Base-by-base conservation (phyloP, 164 flowering plant species). In the Taxillus chinensis region DNA sequence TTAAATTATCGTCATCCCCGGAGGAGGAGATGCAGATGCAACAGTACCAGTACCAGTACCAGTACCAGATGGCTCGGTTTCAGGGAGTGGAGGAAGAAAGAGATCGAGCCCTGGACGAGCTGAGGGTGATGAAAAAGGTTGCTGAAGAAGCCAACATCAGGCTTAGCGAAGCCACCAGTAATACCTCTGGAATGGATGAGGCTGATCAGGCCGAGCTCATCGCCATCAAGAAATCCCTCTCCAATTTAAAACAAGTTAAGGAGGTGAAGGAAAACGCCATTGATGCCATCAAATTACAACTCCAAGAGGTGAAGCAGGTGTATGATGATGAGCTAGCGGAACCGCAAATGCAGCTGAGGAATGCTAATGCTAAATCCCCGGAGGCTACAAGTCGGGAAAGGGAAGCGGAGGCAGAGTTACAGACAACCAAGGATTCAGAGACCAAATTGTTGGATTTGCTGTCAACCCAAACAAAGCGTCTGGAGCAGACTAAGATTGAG, bases 401-500 rank as follows among this genome's bases (percentile, higher is more conserved):
- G 48, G 76, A 67, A 41, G 59, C 85, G 0, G 82, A 82, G 70
- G 64, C 5, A 5, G 90, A 81, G 59, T 0, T 80, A 8, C 72
- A 67, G 70, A 73, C 65, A 41, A 69, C 75, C 42, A 85, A 75
- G 60, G 76, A 75, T 46, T 75, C 83, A 0, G 90, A 85, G 55
- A 17, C 64, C 4, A 78, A 69, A 69, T 60, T 71, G 64, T 50
- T 66, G 1, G 78, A 82, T 13, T 79, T 81, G 4, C 58, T 84
- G 14, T 62, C 50, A 11, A 52, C 67, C 2, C 80, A 73, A 41
- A 86, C 83, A 3, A 81, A 80, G 64, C 80, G 82, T 72, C 78
- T 87, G 12, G 91, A 86, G 75, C 64, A 81, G 49, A 65, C 86
- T 17, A 80, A 79, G 74, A 71, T 74, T 39, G 75, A 55, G 46